These are phyloP conservation scores for Colletotrichum nymphaeae DNA, from an alignment of 2,329 filamentous ascomycete species.

Conservation along the genomic window DNA sequence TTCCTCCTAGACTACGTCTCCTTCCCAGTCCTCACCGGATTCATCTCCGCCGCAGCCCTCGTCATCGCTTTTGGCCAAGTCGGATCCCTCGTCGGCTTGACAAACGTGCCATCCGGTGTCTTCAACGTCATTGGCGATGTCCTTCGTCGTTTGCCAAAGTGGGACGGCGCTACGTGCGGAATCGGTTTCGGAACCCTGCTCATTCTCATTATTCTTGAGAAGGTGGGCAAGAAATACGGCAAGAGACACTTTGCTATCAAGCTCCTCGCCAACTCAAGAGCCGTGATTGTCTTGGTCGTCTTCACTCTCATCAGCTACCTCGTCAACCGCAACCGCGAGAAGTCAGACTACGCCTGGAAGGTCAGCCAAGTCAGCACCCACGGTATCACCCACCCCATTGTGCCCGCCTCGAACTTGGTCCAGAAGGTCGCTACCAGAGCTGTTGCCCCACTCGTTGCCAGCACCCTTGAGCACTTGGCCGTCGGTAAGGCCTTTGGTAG, in stretches of 20 bases:
- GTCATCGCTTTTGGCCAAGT: slow-evolving; percentile 74
- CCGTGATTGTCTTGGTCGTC: slow-evolving; percentile 69
- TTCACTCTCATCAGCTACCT: slow-evolving; percentile 74
- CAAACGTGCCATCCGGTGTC: slow-evolving; percentile 38
- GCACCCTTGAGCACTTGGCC: slow-evolving; percentile 72
- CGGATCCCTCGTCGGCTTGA: slow-evolving; percentile 67
- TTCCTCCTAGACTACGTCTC: slow-evolving; percentile 77
- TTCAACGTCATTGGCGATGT: slow-evolving; percentile 31
- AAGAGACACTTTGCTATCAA: slow-evolving; percentile 68
- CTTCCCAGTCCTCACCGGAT: slow-evolving; percentile 72
- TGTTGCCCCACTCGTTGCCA: slow-evolving; percentile 71
- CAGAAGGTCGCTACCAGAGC: slow-evolving; percentile 59
- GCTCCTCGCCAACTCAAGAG: slow-evolving; percentile 69
- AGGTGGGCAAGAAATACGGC: slow-evolving; percentile 71
- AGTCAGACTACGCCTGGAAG: slow-evolving; percentile 64
- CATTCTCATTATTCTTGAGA: slow-evolving; percentile 67
- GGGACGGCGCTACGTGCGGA: slow-evolving; percentile 72
- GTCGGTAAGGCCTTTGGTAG: slow-evolving; percentile 73
- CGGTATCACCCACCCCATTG: slow-evolving; percentile 61
- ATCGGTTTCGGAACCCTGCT: slow-evolving; percentile 70
- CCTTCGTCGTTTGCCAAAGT: slow-evolving; percentile 43
- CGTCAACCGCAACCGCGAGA: slow-evolving; percentile 65
- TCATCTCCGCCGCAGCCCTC: slow-evolving; percentile 75
- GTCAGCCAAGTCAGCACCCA: slow-evolving; percentile 68
- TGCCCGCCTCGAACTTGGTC: slow-evolving; percentile 51